Conservation (phyloP, 208 protist species). For the Wallacemonas rigidus region DNA sequence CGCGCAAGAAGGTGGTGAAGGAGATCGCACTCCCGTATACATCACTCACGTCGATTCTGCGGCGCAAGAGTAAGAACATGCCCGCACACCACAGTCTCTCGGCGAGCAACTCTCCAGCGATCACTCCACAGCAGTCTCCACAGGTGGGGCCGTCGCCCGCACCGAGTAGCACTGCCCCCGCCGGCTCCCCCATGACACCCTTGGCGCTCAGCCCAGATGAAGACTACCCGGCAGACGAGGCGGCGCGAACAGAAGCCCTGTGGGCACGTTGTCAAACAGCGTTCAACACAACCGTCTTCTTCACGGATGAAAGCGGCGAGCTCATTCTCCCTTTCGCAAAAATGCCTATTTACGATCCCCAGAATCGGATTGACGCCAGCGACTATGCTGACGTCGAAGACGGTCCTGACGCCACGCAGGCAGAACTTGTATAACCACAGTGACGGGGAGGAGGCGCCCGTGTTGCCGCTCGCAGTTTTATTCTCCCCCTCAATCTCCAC, state of each 20-base stretch:
- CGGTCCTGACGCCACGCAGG: not conserved
- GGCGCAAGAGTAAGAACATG: constrained; percentile 48
- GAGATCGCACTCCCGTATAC: constrained; percentile 46
- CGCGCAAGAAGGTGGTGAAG: constrained; percentile 41
- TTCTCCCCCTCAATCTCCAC: too few relatives aligned
- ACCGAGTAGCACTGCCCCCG: not conserved
- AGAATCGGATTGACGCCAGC: constrained; percentile 19
- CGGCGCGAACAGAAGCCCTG: not conserved
- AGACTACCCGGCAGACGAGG: not conserved
- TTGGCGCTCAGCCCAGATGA: constrained; percentile 31
- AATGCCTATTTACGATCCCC: constrained; percentile 44
- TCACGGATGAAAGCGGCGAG: constrained; percentile 29
- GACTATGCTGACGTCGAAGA: constrained; percentile 21
- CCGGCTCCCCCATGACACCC: constrained; percentile 44
- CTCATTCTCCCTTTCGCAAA: constrained; percentile 16
- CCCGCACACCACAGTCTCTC: constrained; percentile 47
- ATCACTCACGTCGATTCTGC: constrained; percentile 65
- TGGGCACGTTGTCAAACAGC: not conserved
- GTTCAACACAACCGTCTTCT: constrained; percentile 42
- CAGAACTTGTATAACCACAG: not conserved
- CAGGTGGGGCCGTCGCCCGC: constrained; percentile 14
- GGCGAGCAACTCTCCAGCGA: constrained; percentile 25
- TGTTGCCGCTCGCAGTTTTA: too few relatives aligned
- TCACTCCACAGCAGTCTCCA: constrained; percentile 46
- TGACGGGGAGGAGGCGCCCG: too few relatives aligned